Conservation (phyloP, 805 yeast genomes). For the Komagataella kurtzmanii region DNA sequence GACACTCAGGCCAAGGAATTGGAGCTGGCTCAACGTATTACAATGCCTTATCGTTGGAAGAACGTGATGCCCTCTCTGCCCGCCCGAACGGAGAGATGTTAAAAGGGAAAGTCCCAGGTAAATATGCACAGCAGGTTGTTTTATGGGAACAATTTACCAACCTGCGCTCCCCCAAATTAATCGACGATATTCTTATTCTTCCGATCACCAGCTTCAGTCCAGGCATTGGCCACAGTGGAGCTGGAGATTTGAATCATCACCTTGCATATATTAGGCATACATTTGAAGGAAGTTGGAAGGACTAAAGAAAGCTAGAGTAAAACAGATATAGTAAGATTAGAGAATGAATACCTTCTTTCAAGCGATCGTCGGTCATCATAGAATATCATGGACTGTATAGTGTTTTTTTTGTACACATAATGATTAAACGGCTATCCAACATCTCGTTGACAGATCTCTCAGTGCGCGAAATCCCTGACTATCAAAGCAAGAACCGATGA, state of each 20-base stretch:
- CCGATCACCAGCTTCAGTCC: conserved; percentile 65
- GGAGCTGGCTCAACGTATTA: conserved; percentile 18
- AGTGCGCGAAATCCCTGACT: background rate
- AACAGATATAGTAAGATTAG: too few species aligned
- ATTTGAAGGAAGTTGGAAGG: conserved; percentile 58
- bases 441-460: background rate
- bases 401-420: too few species aligned
- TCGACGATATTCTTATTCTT: conserved; percentile 58
- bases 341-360: too few species aligned
- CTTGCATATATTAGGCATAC: conserved; percentile 49
- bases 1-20: conserved; percentile 17
- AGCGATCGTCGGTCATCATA: too few species aligned
- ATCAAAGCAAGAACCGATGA: background rate
- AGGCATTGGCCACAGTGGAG: conserved; percentile 60
- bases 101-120: background rate
- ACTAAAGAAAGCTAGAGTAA: conserved; percentile 5
- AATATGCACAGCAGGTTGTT: conserved; percentile 15
- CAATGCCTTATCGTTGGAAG: background rate
- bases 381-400: too few species aligned
- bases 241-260: conserved; percentile 24
- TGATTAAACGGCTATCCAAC: background rate
- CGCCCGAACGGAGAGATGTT: background rate
- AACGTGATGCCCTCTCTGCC: background rate
- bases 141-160: conserved; percentile 57
- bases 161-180: conserved; percentile 34